Conservation (phyloP, 495 filamentous ascomycete species). For the Penicillium bialowiezense region DNA sequence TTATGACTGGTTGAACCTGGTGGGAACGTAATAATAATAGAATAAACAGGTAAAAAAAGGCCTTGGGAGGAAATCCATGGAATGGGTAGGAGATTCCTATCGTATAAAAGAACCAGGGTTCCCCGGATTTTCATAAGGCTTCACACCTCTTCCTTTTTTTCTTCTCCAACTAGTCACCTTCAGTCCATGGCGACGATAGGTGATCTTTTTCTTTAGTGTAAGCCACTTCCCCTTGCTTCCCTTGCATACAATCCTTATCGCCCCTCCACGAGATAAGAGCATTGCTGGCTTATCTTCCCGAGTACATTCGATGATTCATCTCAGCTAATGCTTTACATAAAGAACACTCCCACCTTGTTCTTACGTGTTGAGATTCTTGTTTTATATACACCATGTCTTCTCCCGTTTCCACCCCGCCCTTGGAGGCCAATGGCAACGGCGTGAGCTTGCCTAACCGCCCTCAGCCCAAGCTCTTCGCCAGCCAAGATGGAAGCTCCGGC, state of each 20-base stretch:
- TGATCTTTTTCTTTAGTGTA: constrained; percentile 14
- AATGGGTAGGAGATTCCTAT: neutral
- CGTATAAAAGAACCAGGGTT: constrained; percentile 15
- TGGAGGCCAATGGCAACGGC: constrained; percentile 23
- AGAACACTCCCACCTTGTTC: constrained; percentile 18
- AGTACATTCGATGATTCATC: constrained; percentile 2
- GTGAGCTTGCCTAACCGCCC: constrained; percentile 32
- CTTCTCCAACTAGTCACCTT: neutral
- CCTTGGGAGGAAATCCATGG: no score
- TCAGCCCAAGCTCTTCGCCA: constrained; percentile 34
- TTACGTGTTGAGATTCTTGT: constrained; percentile 10
- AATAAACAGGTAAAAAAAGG: neutral
- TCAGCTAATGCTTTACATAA: constrained; percentile 11
- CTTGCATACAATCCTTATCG: constrained; percentile 6
- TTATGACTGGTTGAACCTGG: constrained; percentile 15
- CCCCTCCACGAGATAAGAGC: constrained; percentile 3
- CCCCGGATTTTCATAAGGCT: constrained; percentile 20
- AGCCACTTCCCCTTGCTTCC: constrained; percentile 2
- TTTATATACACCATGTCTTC: constrained; percentile 33
- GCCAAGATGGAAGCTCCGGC: constrained; percentile 39
- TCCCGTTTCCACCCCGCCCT: constrained; percentile 30
- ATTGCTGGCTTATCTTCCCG: constrained; percentile 7
- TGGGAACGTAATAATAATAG: constrained; percentile 9
- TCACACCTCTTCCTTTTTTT: neutral
- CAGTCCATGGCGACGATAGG: constrained; percentile 18